These are phyloP conservation scores for Moniliophthora roreri DNA, from an alignment of 1,284 basidiomycete genomes.

Conservation along the genomic window DNA sequence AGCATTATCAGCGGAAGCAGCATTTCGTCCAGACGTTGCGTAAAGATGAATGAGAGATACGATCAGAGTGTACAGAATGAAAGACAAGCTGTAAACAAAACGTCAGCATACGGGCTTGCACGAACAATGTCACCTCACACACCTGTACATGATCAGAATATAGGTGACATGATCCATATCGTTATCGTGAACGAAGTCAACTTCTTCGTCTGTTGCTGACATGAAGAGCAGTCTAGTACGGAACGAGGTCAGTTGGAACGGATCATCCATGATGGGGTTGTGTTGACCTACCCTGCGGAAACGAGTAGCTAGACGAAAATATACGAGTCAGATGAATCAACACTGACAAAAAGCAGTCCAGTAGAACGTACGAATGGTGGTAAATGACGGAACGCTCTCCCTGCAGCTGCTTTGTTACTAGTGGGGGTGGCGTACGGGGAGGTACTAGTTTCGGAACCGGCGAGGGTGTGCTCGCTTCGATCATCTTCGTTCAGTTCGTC, in stretches of 20 bases:
- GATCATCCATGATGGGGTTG: too few species aligned
- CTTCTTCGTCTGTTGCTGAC: constrained; percentile 89
- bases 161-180: constrained; percentile 92
- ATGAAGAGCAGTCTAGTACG: constrained; percentile 72
- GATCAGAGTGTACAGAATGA: constrained; percentile 75
- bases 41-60: constrained; percentile 41
- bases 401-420: constrained; percentile 35
- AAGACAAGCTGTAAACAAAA: constrained; percentile 52
- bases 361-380: constrained; percentile 74
- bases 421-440: constrained; percentile 13
- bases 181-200: constrained; percentile 62
- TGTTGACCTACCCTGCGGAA: constrained; percentile 49
- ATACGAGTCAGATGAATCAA: constrained; percentile 1
- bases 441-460: constrained; percentile 31
- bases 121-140: constrained; percentile 14
- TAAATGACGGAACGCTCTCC: constrained; percentile 78
- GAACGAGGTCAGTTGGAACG: constrained; percentile 3
- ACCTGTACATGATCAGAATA: constrained; percentile 82
- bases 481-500: constrained; percentile 42
- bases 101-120: constrained; percentile 7
- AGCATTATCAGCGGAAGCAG: constrained; percentile 22
- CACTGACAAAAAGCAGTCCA: constrained; percentile 3
- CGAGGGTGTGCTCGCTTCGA: constrained; percentile 65
- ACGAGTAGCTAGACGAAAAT: constrained; percentile 57
- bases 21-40: constrained; percentile 60